Evolutionary conservation across 345 rosid genomes (phyloP), one percentile per base, ranked within the genome.

Genomic region (Murraya koenigii): DNA sequence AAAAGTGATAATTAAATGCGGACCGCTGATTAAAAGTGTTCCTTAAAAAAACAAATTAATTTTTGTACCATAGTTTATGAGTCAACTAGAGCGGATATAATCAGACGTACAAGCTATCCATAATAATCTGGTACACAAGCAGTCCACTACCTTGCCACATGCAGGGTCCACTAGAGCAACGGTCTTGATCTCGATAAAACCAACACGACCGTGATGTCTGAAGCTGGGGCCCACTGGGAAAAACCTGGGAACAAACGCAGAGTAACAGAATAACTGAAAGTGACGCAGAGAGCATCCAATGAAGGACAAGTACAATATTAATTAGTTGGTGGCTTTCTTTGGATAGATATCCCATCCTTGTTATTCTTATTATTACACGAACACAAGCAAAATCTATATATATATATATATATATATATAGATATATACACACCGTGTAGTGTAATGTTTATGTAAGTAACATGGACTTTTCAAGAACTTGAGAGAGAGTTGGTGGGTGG

Each of bases 241-340:
- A 38, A 35, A 64, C 28, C 52, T 72, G 56, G 54, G 72, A 73
- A 47, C 63, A 69, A 72, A 66, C 64, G 38, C 81, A 78, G 56
- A 23, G 39, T 39, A 69, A 52, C 7, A 38, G 39, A 75, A 32
- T 32, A 20, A 39, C 17, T 67, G 84, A 82, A 78, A 78, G 79
- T 23, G 87, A 84, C 83, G 20, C 17, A 6, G 82, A 79, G 82
- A 80, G 90, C 77, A 87, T 85, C 89, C 86, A 49, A 87, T 83
- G 88, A 62, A 14, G 60, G 28, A 30, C 36, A 70, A 28, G 70
- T 70, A 62, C n/a, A n/a, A 14, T 25, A n/a, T 44, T 41, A 52
- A n/a, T 44, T 41, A 52, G 69, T 75, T 58, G 64, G 67, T 67
- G 26, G 66, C 14, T 76, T 56, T 74, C 74, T 61, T 75, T 71